Conservation (phyloP, 805 yeast genomes). For the Sugiyamaella marilandica region DNA sequence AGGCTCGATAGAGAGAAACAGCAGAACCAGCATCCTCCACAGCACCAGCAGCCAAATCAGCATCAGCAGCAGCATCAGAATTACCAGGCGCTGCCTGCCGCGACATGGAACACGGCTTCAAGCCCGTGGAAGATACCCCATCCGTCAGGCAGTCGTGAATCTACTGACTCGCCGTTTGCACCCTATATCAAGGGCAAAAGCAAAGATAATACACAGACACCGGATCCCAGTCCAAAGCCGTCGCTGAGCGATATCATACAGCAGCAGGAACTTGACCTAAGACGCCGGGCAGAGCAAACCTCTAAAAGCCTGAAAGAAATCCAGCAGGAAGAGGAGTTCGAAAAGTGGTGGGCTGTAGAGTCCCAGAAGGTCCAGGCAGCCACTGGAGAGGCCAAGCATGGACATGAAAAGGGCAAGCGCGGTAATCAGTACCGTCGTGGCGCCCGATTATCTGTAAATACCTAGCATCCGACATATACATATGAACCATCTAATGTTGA, state of each 20-base stretch:
- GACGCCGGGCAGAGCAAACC: conserved; percentile 33
- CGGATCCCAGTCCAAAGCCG: neutral
- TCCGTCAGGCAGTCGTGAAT: neutral
- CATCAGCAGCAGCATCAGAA: conserved; percentile 4
- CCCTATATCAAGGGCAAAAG: conserved; percentile 9
- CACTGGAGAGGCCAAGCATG: neutral
- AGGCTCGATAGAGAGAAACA: conserved; percentile 30
- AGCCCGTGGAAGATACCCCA: conserved; percentile 4
- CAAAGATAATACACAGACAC: conserved; percentile 3
- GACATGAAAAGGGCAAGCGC: neutral
- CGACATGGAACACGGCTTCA: conserved; percentile 1
- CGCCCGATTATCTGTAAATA: conserved; percentile 2
- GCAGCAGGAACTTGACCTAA: conserved; percentile 40
- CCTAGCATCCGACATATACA: neutral
- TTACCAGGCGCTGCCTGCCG: conserved; percentile 3
- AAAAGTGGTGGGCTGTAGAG: conserved; percentile 83
- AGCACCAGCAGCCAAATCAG: conserved; percentile 1
- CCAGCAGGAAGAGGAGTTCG: conserved; percentile 79
- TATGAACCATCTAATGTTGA: neutral
- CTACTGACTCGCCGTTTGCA: conserved; percentile 16
- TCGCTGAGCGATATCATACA: conserved; percentile 27
- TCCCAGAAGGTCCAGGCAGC: conserved; percentile 13
- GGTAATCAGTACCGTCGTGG: conserved; percentile 2
- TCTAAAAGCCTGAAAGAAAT: conserved; percentile 57
- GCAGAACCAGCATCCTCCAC: conserved; percentile 32